Evolutionary conservation across 139 green algal genomes (phyloP).

Genomic region (Coccomyxa sp.): DNA sequence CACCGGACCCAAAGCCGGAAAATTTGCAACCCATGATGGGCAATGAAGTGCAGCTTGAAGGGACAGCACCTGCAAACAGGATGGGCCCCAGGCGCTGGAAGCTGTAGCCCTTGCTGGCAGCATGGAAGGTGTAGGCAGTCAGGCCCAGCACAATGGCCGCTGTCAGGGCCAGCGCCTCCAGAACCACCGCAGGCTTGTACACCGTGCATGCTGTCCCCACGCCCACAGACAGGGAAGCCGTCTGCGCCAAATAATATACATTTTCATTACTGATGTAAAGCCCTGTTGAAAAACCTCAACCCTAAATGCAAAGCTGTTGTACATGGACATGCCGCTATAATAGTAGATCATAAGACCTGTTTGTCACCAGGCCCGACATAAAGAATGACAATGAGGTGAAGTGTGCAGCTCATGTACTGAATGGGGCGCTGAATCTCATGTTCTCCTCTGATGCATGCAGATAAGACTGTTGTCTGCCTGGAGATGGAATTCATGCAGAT

Average conservation of each 20-base stretch:
- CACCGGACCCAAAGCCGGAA: not conserved
- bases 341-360: not conserved
- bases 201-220: conserved; percentile 44
- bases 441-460: too few relatives aligned
- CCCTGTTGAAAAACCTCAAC: too few relatives aligned
- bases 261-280: too few relatives aligned
- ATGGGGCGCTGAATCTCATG: too few relatives aligned
- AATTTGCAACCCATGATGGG: not conserved
- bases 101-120: conserved; percentile 33
- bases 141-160: conserved; percentile 39
- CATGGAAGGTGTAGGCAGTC: conserved; percentile 67
- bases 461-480: too few relatives aligned
- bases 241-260: conserved; percentile 17
- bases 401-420: too few relatives aligned
- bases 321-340: too few relatives aligned
- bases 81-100: conserved; percentile 49
- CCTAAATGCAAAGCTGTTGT: too few relatives aligned
- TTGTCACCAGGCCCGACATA: not conserved
- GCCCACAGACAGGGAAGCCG: conserved; percentile 19
- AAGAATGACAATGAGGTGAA: too few relatives aligned
- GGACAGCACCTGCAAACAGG: conserved; percentile 39
- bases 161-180: conserved; percentile 55
- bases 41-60: not conserved
- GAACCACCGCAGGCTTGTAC: conserved; percentile 47
- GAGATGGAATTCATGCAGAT: too few relatives aligned